These are phyloP conservation scores for Arabidopsis suecica DNA, from an alignment of 345 rosid genomes.

Conservation along the genomic window DNA sequence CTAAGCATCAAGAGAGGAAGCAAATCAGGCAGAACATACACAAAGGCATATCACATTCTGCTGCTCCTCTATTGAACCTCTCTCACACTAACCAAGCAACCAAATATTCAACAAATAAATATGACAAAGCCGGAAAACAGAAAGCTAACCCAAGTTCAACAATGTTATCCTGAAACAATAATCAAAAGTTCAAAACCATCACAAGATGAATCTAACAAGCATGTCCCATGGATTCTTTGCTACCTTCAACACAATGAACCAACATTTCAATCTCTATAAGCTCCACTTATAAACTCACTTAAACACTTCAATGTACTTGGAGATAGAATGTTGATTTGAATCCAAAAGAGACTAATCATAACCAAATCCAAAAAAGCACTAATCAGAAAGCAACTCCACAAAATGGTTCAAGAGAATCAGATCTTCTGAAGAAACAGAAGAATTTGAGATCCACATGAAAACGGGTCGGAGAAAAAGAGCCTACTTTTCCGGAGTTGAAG, in stretches of 20 bases:
- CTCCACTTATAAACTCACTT: constrained; percentile 10
- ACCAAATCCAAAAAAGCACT: constrained; percentile 8
- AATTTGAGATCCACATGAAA: constrained; percentile 39
- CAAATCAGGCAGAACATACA: constrained; percentile 9
- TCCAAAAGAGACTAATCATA: constrained; percentile 6
- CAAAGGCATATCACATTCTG: constrained; percentile 2
- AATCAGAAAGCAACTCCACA: constrained; percentile 2
- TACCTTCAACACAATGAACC: constrained; percentile 7
- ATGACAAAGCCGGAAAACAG: not conserved
- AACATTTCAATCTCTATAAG: constrained; percentile 9
- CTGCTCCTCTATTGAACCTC: not conserved
- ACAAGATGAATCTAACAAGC: constrained; percentile 5
- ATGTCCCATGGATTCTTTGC: not conserved
- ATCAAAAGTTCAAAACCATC: not conserved
- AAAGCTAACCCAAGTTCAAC: not conserved
- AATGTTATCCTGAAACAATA: not conserved
- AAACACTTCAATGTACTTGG: not conserved
- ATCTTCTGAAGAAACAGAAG: constrained; percentile 20
- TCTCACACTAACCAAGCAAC: not conserved
- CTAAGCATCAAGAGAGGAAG: constrained; percentile 50
- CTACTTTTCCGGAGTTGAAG: constrained; percentile 53
- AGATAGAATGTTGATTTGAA: not conserved
- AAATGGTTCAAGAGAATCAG: constrained; percentile 25
- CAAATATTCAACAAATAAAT: not conserved
- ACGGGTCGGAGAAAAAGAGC: constrained; percentile 18